These are phyloP conservation scores for Larix kaempferi DNA, from an alignment of 75 land plant genomes.

Conservation along the genomic window DNA sequence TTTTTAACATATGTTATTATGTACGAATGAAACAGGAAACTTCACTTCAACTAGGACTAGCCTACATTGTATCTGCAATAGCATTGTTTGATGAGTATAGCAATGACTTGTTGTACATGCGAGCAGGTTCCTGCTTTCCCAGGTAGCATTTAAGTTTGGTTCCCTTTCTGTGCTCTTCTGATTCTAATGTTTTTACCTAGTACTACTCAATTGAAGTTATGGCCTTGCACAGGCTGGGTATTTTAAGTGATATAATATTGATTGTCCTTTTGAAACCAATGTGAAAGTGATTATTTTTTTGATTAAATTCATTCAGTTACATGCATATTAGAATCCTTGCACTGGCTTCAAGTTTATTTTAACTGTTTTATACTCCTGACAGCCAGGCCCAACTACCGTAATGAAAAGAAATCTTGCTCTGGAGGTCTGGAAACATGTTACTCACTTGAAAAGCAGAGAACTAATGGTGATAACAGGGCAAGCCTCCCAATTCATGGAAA, in stretches of 20 bases:
- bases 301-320: background rate
- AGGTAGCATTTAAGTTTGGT: conserved; percentile 41
- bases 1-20: background rate
- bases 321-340: background rate
- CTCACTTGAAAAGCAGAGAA: conserved; percentile 11
- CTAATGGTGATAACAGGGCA: conserved; percentile 1
- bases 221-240: too few relatives aligned
- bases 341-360: background rate
- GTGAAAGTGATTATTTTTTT: background rate
- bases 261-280: background rate
- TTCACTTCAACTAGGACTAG: conserved; percentile 62
- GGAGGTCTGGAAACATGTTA: background rate
- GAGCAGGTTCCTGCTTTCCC: conserved; percentile 85
- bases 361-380: conserved; percentile 23
- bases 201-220: too few relatives aligned
- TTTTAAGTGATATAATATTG: too few relatives aligned
- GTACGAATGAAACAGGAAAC: conserved; percentile 41
- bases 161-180: too few relatives aligned
- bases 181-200: too few relatives aligned
- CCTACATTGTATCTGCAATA: conserved; percentile 59
- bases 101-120: conserved; percentile 79
- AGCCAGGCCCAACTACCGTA: conserved; percentile 87
- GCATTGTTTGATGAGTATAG: conserved; percentile 88
- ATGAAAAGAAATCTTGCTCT: conserved; percentile 14
- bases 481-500: conserved; percentile 15